Evolutionary conservation across 2,329 filamentous ascomycete species (phyloP).

Genomic region (Colletotrichum brevisporum): DNA sequence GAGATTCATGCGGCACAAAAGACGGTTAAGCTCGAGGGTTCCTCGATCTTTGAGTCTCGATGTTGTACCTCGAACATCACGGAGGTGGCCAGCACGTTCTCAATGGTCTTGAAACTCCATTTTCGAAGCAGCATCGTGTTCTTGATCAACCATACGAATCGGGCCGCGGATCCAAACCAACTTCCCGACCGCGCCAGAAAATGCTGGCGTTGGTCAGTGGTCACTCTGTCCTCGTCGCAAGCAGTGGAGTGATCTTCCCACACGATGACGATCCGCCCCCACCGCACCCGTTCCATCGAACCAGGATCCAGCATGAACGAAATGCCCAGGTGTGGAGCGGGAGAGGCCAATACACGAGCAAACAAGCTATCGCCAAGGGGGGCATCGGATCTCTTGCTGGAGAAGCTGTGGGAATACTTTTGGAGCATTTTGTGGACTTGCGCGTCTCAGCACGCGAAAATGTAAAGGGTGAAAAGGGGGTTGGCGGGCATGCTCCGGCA

Average conservation of each 20-base stretch:
- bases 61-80: too few species aligned
- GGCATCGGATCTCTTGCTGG: neutral
- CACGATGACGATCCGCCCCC: conserved; percentile 35
- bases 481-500: neutral
- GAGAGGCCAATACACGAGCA: conserved; percentile 4
- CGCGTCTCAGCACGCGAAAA: conserved; percentile 28
- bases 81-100: too few species aligned
- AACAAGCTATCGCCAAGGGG: neutral
- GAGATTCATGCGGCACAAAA: too few species aligned
- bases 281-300: neutral
- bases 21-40: too few species aligned
- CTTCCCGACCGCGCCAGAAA: neutral
- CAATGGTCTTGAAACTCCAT: too few species aligned
- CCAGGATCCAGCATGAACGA: neutral
- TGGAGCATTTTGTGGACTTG: conserved; percentile 14
- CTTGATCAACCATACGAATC: too few species aligned
- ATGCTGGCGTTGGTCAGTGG: neutral
- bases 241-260: conserved; percentile 29
- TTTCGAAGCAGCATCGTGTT: too few species aligned
- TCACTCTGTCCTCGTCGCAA: conserved; percentile 1
- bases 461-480: neutral
- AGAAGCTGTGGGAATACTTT: conserved; percentile 19
- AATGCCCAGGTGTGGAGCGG: neutral
- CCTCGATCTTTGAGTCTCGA: too few species aligned
- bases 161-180: too few species aligned